phyloP scores from a whole-genome alignment of 2,329 filamentous ascomycete species.

The Xylaria sp. region DNA sequence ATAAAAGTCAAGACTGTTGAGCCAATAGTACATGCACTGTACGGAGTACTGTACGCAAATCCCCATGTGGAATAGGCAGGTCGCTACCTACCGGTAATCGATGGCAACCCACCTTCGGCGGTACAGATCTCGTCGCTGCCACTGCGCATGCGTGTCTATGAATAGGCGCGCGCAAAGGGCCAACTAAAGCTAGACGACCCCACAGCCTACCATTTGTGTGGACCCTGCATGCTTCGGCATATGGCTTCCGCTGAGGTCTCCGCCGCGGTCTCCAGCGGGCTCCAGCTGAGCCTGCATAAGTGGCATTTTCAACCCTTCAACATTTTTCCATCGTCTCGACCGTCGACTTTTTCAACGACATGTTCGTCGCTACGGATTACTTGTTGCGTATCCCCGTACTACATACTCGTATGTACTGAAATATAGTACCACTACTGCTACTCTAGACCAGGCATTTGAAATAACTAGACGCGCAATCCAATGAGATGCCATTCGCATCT shows the following conservation, averaged over 20 bases:
- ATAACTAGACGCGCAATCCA: conserved; percentile 21
- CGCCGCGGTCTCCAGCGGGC: not conserved
- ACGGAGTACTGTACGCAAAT: not conserved
- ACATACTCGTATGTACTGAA: too few species aligned
- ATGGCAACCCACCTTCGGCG: not conserved
- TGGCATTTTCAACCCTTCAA: not conserved
- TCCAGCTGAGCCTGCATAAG: not conserved
- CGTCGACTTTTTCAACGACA: not conserved
- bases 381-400: too few species aligned
- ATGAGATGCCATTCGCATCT: conserved; percentile 17
- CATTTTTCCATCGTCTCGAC: not conserved
- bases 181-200: not conserved
- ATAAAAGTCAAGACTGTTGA: not conserved
- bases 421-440: too few species aligned
- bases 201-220: not conserved
- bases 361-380: too few species aligned
- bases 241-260: too few species aligned
- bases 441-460: not conserved
- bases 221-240: not conserved
- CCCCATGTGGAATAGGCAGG: not conserved
- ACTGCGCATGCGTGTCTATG: not conserved
- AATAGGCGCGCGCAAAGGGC: not conserved
- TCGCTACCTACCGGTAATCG: not conserved
- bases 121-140: not conserved
- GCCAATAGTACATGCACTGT: not conserved